Evolutionary conservation across 495 filamentous ascomycete species (phyloP), one percentile per base, ranked within the genome.

Genomic region (Peziza echinospora): DNA sequence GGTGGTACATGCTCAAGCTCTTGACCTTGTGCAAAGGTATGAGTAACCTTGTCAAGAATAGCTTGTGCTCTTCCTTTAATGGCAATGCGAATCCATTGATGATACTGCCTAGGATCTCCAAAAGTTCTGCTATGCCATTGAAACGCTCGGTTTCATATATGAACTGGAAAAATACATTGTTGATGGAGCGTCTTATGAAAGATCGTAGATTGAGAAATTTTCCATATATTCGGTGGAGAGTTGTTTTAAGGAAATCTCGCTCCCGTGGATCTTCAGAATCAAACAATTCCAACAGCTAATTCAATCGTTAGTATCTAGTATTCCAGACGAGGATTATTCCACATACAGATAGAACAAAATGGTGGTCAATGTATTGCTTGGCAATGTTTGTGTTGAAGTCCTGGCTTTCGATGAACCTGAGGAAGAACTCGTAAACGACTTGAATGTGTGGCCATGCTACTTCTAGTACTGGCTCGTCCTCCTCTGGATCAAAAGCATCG

Each of bases 141-240:
- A 96, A 96, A 44, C 89, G 73, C 63, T 99, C 89, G 0, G 89
- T 99, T 65, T 99, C 89, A 58, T 99, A 99, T 49, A 80, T 82
- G 63, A 99, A 99, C 60, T 99, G 89, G 72, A 99, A 99, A 70
- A 99, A 99, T 55, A 99, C 89, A 59, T 99, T 96, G 70, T 99
- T 96, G 68, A 99, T 99, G 30, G 91, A 96, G 53, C 89, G 78
- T 57, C 89, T 73, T 56, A 99, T 99, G 64, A 85, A 99, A 9
- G 91, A 96, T 26, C 89, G 76, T 28, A 99, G 70, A 61, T 99
- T 99, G 47, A 99, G 70, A 67, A 99, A 99, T 65, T 99, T 99
- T 52, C 89, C 89, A 56, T 99, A 99, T 57, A 99, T 99, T 41
- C 89, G 77, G 65, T 99, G 89, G 46, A 99, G 64, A 5, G 89